A percentile compares a stretch with the other conserved stretches of the same genome.
Evolutionary conservation across 257 asterid genomes (phyloP).

Genomic region (Scutellaria baicalensis): DNA sequence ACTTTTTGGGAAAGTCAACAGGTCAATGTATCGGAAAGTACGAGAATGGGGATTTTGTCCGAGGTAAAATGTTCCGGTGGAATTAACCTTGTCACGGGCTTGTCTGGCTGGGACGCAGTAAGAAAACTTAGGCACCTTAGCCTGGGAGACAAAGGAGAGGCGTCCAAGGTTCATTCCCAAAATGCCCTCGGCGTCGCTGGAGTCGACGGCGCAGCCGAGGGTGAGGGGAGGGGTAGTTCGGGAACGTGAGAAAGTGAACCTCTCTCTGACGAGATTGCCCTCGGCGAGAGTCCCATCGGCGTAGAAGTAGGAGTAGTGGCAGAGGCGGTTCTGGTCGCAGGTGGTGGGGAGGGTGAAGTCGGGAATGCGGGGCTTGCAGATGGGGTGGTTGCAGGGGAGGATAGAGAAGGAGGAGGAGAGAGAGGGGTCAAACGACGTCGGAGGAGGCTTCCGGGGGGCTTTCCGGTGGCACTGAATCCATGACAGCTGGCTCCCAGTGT

Average conservation of each 20-base stretch:
- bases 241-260: constrained; percentile 40
- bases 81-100: constrained; percentile 6
- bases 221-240: constrained; percentile 62
- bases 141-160: constrained; percentile 68
- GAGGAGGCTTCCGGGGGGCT: constrained; percentile 27
- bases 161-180: constrained; percentile 85
- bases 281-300: constrained; percentile 89
- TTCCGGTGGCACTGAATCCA: constrained; percentile 79
- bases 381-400: constrained; percentile 71
- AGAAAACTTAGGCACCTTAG: constrained; percentile 55
- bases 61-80: constrained; percentile 61
- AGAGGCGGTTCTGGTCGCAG: constrained; percentile 68
- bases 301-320: constrained; percentile 83
- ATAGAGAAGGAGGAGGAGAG: constrained; percentile 68
- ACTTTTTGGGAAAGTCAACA: constrained; percentile 44
- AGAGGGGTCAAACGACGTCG: constrained; percentile 64
- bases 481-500: constrained; percentile 91
- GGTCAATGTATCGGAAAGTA: constrained; percentile 34
- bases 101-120: constrained; percentile 62
- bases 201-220: constrained; percentile 59
- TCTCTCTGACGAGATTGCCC: constrained; percentile 81
- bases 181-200: constrained; percentile 73
- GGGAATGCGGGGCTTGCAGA: constrained; percentile 71
- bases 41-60: constrained; percentile 63
- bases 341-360: constrained; percentile 78